Conservation (phyloP, 345 rosid species). For the Garcia nutans region DNA sequence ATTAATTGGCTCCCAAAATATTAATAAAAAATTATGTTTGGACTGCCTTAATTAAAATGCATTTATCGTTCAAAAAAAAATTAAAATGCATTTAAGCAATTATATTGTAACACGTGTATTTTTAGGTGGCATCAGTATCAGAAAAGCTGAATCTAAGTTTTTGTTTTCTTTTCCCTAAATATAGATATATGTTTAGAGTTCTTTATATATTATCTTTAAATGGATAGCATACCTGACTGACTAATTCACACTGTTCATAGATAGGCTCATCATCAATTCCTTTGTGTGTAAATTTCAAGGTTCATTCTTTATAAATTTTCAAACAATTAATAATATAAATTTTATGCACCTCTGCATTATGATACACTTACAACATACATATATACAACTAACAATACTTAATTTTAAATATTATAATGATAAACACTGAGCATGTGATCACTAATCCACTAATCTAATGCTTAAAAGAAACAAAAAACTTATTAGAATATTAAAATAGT, state of each 20-base stretch:
- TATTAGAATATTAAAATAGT: background rate
- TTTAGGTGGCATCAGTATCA: constrained; percentile 51
- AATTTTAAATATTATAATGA: no score
- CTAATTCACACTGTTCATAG: constrained; percentile 16
- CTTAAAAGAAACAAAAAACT: no score
- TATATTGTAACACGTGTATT: constrained; percentile 27
- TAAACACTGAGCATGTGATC: no score
- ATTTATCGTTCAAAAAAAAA: no score
- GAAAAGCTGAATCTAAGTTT: constrained; percentile 37
- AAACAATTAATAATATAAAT: background rate
- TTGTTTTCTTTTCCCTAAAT: constrained; percentile 48
- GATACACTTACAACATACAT: background rate
- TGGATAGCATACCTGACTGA: constrained; percentile 10
- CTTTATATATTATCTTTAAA: constrained; percentile 25
- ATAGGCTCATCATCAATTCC: constrained; percentile 32
- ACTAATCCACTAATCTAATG: no score
- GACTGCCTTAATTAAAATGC: background rate
- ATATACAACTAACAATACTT: no score
- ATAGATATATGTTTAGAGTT: constrained; percentile 27
- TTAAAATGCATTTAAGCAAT: background rate
- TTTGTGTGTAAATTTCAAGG: background rate
- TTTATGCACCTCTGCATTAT: background rate
- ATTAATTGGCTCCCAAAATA: background rate
- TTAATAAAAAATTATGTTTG: no score
- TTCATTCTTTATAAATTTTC: background rate